Percentiles rank a stretch among this genome's conserved stretches.
phyloP scores from a whole-genome alignment of 2,329 filamentous ascomycete genomes.

The Sporothrix inflata region DNA sequence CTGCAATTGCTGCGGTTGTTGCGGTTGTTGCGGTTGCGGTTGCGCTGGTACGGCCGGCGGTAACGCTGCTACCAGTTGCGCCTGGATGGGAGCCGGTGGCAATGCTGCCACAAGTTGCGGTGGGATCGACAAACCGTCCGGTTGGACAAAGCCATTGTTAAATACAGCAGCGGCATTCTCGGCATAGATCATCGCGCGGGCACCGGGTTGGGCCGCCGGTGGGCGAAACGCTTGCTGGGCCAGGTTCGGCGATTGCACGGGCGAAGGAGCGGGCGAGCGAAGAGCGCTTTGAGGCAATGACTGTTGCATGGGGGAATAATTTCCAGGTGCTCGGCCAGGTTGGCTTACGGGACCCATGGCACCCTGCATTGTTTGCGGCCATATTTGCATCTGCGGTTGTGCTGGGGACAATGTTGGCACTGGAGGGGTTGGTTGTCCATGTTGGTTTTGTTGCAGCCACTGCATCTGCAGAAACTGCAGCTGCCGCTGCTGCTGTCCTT shows the following conservation, averaged over 20 bases:
- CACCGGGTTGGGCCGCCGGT: neutral
- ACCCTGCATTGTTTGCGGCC: neutral
- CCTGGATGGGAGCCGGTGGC: neutral
- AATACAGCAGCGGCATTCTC: neutral
- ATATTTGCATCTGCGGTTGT: neutral
- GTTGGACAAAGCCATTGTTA: neutral
- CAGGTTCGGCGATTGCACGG: neutral
- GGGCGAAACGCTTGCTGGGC: neutral
- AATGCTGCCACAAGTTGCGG: neutral
- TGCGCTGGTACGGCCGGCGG: neutral
- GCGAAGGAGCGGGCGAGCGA: neutral
- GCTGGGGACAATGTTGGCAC: neutral
- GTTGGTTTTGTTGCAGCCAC: neutral
- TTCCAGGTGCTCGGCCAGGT: neutral
- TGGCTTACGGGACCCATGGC: neutral
- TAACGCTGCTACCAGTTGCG: neutral
- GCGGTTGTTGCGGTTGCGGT: neutral
- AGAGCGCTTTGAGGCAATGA: neutral
- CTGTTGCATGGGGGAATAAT: neutral
- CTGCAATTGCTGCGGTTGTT: neutral
- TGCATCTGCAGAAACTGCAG: constrained; percentile 3
- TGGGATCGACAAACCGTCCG: neutral
- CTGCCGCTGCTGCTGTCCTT: neutral
- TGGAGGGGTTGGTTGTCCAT: neutral
- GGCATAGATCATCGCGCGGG: neutral